Conservation (phyloP, 345 rosid genomes). For the Salix viminalis region DNA sequence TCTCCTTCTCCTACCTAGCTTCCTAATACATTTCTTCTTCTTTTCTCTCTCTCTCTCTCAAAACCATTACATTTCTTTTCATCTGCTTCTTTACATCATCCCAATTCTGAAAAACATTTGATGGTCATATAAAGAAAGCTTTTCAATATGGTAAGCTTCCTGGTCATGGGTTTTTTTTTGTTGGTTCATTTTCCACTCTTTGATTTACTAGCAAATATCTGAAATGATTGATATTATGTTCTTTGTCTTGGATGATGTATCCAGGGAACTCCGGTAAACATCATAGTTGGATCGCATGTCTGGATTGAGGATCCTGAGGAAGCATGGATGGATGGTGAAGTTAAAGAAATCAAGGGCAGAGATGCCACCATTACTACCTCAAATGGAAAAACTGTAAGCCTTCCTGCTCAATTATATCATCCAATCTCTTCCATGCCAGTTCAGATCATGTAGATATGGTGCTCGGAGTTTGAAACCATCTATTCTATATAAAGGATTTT, state of each 20-base stretch:
- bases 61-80: background rate
- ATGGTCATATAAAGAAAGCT: slow-evolving; percentile 5
- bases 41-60: slow-evolving; percentile 3
- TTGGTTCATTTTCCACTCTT: slow-evolving; percentile 4
- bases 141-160: slow-evolving; percentile 36
- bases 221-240: slow-evolving; percentile 1
- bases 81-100: slow-evolving; percentile 1
- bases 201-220: background rate
- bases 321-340: slow-evolving; percentile 60
- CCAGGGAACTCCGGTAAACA: slow-evolving; percentile 53
- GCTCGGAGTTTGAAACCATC: background rate
- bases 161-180: background rate
- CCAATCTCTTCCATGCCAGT: background rate
- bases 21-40: background rate
- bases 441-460: background rate
- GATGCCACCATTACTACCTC: slow-evolving; percentile 36
- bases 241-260: slow-evolving; percentile 8
- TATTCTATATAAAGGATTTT: background rate
- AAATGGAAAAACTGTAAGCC: slow-evolving; percentile 40
- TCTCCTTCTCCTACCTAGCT: background rate
- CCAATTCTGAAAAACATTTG: background rate
- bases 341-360: slow-evolving; percentile 44
- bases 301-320: slow-evolving; percentile 57
- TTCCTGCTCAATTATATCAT: background rate
- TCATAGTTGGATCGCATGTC: slow-evolving; percentile 57